Evolutionary conservation across 441 rosid genomes (phyloP), one percentile per base, ranked within the genome.

Genomic region (Erodium trifolium): DNA sequence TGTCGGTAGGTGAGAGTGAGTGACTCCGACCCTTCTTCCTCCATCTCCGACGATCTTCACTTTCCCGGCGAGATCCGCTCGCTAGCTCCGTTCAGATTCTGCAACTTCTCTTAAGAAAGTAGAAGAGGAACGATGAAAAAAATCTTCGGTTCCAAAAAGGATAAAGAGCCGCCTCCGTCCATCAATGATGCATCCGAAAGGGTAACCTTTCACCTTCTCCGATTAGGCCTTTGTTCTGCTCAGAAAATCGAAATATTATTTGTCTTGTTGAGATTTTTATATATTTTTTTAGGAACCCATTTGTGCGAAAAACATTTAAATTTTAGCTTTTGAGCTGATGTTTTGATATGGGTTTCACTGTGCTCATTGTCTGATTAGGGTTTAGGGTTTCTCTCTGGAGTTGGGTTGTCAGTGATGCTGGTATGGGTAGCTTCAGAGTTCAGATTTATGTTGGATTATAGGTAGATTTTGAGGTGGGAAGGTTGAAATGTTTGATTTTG

Each of bases 141-240:
- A 79, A 90, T 95, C 29, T 95, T 95, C 75, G 98, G 98, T 65
- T 81, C 64, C 55, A 90, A 89, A 80, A 92, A 92, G 67, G 89
- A 92, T 67, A 92, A 93, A 71, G 99, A 90, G 45, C 98, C 98
- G 10, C 97, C 98, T 68, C 98, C 99, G 2, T 85, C 97, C 2
- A 14, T 95, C 67, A 73, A 85, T 31, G 99, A 95, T 70, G 90
- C 98, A 64, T 86, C 99, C 74, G 94, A 88, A 66, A 82, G 92
- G 96, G 99, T 93, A 70, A 39, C 47, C 53, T 66, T 57, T 59
- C 57, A 27, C 11, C 35, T 53, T 53, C 59, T 77, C 43, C 23
- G 8, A 41, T 17, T 17, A 4, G 35, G 5, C 5, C 17, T 64
- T 3, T 67, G 63, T 63, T 47, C 12, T 37, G 13, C 55, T 71